Percentiles rank a stretch among this genome's conserved stretches.
These are phyloP conservation scores for Calocybe gambosa DNA, from an alignment of 1,284 basidiomycete species.

Conservation along the genomic window DNA sequence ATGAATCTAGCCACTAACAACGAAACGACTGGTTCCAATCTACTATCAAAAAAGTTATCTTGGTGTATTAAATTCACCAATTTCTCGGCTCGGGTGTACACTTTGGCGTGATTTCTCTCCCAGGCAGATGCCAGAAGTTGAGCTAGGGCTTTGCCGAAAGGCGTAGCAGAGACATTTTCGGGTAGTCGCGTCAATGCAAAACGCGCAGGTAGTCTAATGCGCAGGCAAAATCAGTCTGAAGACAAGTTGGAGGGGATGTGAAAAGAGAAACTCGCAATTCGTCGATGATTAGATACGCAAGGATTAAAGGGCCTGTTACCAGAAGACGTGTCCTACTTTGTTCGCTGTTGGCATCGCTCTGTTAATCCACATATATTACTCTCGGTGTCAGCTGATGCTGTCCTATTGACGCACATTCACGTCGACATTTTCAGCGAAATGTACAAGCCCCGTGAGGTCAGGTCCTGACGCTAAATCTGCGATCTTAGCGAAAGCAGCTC, in stretches of 20 bases:
- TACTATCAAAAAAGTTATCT: constrained; percentile 36
- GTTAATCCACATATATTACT: background rate
- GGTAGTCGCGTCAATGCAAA: constrained; percentile 50
- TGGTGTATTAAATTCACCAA: constrained; percentile 37
- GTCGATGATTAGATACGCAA: constrained; percentile 55
- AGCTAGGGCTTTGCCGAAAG: constrained; percentile 40
- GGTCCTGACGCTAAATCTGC: constrained; percentile 37
- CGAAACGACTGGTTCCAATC: constrained; percentile 38
- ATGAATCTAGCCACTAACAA: constrained; percentile 42
- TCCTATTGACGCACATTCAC: constrained; percentile 35
- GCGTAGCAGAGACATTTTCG: constrained; percentile 32
- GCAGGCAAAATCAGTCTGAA: constrained; percentile 7
- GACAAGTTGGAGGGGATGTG: background rate
- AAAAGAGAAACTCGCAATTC: constrained; percentile 40
- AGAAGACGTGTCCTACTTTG: constrained; percentile 41
- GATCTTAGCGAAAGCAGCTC: constrained; percentile 36
- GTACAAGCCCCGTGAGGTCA: constrained; percentile 38
- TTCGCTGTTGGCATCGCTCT: constrained; percentile 31
- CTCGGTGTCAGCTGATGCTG: background rate
- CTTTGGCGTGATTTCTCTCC: constrained; percentile 46
- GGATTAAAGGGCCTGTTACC: constrained; percentile 48
- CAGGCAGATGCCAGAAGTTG: constrained; percentile 43
- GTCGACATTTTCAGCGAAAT: constrained; percentile 46
- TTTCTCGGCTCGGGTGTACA: constrained; percentile 44
- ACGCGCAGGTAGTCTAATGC: constrained; percentile 48